Conservation (phyloP, 371 early-diverging fungal genomes). For the Syncephalastrum sp. region DNA sequence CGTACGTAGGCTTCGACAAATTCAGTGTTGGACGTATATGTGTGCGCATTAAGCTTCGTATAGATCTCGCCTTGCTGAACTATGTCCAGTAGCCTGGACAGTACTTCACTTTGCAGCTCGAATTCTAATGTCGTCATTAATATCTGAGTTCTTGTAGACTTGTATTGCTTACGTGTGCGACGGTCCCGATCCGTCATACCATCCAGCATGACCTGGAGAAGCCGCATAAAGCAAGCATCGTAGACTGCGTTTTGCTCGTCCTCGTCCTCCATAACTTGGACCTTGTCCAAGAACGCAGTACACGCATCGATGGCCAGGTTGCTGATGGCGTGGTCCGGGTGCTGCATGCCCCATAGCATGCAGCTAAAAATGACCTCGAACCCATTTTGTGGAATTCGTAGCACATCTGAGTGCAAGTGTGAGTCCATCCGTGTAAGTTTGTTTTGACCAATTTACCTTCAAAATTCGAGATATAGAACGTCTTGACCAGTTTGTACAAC, state of each 20-base stretch:
- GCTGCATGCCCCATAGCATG: slow-evolving; percentile 95
- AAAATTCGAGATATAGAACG: slow-evolving; percentile 40
- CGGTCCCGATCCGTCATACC: slow-evolving; percentile 92
- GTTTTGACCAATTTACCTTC: background rate
- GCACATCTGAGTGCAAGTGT: slow-evolving; percentile 54
- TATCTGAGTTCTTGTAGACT: background rate
- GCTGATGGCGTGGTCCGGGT: slow-evolving; percentile 90
- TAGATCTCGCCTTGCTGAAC: slow-evolving; percentile 83
- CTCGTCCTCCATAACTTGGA: slow-evolving; percentile 61
- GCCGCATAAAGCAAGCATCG: slow-evolving; percentile 76
- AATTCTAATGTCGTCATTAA: slow-evolving; percentile 62
- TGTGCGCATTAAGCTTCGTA: slow-evolving; percentile 77
- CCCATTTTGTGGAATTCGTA: slow-evolving; percentile 64
- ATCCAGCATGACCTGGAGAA: slow-evolving; percentile 86
- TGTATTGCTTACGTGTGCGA: slow-evolving; percentile 72
- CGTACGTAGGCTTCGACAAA: slow-evolving; percentile 79
- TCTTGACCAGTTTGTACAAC: slow-evolving; percentile 82
- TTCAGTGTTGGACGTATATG: slow-evolving; percentile 70
- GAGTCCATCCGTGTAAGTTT: background rate
- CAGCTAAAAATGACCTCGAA: slow-evolving; percentile 83
- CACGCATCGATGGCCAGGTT: slow-evolving; percentile 83
- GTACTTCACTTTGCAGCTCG: slow-evolving; percentile 80
- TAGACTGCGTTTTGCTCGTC: slow-evolving; percentile 81
- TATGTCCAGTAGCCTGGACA: slow-evolving; percentile 82
- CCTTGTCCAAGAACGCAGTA: slow-evolving; percentile 72